Evolutionary conservation across 1,139 yeast genomes (phyloP).

Genomic region (Candida sanyaensis): DNA sequence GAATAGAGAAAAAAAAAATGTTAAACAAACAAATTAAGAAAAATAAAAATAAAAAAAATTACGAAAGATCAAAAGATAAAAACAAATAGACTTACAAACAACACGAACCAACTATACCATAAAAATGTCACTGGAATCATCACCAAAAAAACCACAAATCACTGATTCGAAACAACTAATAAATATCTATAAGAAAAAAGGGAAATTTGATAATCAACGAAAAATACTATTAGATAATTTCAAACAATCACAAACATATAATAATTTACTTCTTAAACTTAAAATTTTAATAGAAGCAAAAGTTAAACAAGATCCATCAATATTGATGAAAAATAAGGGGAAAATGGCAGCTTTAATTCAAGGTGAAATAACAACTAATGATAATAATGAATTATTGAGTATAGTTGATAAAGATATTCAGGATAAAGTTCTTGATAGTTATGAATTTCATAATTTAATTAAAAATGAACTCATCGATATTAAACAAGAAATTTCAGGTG

Average conservation of each 20-base stretch:
- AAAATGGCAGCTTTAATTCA: constrained; percentile 56
- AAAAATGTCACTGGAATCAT: neutral
- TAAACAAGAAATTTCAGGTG: constrained; percentile 32
- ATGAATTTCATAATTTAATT: constrained; percentile 38
- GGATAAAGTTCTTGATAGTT: constrained; percentile 47
- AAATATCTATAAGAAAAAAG: constrained; percentile 49
- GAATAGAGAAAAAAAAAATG: neutral
- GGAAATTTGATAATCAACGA: constrained; percentile 51
- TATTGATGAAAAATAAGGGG: constrained; percentile 51
- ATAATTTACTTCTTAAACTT: constrained; percentile 42
- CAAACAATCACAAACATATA: constrained; percentile 43
- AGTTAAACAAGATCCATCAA: constrained; percentile 49
- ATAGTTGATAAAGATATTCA: constrained; percentile 51
- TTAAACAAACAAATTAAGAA: neutral
- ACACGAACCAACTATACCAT: too few relatives aligned
- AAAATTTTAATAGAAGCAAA: constrained; percentile 48
- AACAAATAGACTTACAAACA: too few relatives aligned
- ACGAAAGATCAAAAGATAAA: neutral
- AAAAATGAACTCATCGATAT: constrained; percentile 38
- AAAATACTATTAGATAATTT: constrained; percentile 46
- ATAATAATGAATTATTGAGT: constrained; percentile 21
- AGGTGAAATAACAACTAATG: constrained; percentile 39
- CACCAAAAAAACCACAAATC: constrained; percentile 6
- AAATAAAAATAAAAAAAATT: neutral
- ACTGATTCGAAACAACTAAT: constrained; percentile 44